Evolutionary conservation across 140 eudicot species (phyloP), one percentile per base, ranked within the genome.

Genomic region (Cichorium intybus): DNA sequence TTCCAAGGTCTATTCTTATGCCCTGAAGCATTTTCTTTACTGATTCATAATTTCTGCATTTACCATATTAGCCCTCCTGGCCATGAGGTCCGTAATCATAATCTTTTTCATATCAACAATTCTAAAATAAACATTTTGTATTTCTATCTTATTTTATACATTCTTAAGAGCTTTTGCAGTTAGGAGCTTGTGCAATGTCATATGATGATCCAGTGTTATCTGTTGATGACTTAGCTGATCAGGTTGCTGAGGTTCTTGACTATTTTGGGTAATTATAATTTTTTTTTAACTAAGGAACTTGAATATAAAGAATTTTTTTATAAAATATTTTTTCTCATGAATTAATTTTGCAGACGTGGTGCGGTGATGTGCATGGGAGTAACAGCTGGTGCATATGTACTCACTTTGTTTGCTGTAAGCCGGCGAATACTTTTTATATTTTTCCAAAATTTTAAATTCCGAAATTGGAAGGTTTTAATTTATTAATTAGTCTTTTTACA

Each of bases 291-390:
- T n/a, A n/a, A n/a, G n/a, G n/a, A n/a, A n/a, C n/a, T n/a, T n/a
- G n/a, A n/a, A n/a, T 43, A 12, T 11, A 27, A 27, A 27, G 6
- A 27, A 6, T 27, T 6, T 39, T 37, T 37, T 37, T 37, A 2
- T 15, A 2, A 15, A 37, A 37, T 10, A 37, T 10, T 64, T 71
- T 14, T 33, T 60, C 35, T 68, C 21, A 24, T 57, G 37, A 46
- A 56, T 27, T 55, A 35, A 12, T 62, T 22, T 74, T 78, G 11
- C 85, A 91, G 97, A 55, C 95, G 83, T 55, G 84, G 87, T 61
- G 77, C 84, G 8, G 97, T 91, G 69, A 91, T 91, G 96, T 87
- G 96, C 62, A 80, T 91, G 87, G 97, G 97, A 24, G 97, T 85
- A 48, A 85, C 97, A 50, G 95, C 97, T 75, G 97, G 97, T 74